Base-by-base conservation (phyloP, 129 eudicot species). In the Helianthus annuus region DNA sequence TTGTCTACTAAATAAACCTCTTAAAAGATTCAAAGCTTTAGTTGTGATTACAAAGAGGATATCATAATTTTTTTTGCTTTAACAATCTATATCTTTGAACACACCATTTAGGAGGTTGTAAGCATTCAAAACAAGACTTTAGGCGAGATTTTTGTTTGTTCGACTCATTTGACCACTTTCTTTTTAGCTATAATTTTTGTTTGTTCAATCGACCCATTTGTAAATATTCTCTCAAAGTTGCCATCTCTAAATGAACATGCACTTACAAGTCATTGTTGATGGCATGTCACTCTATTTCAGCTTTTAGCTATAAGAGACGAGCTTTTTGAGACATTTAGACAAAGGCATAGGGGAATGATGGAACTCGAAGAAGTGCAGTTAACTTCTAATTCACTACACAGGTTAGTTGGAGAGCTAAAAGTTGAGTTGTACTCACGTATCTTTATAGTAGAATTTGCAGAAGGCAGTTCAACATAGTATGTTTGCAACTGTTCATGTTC, bases 301-400 rank as follows among this genome's bases (percentile, higher is more conserved):
- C 78, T 94, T 68, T 52, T 94, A 54, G 81, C 99, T 49, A 90
- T 94, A 61, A 79, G 99, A 79, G 97, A 94, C 77, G 99, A 94
- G 78, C 99, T 94, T 64, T 94, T 94, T 59, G 97, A 94, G 83
- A 94, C 99, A 57, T 94, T 94, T 58, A 84, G 92, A 79, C 90
- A 90, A 73, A 90, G 99, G 83, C 96, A 94, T 69, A 94, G 59
- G 80, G 96, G 99, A 76, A 97, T 82, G 53, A 94, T 94, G 96
- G 97, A 90, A 63, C 85, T 81, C 12, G 99, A 90, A 80, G 99
- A 90, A 86, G 97, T 94, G 81, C 96, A 94, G 48, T 80, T 94
- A 74, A 94, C 99, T 74, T 83, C 96, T 74, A 87, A 76, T 77
- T 90, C 99, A 4, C 85, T 94, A 34, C 99, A 83, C 82, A 94